These are phyloP conservation scores for Heterobasidion parviporum DNA, from an alignment of 1,284 basidiomycete species.

Conservation along the genomic window DNA sequence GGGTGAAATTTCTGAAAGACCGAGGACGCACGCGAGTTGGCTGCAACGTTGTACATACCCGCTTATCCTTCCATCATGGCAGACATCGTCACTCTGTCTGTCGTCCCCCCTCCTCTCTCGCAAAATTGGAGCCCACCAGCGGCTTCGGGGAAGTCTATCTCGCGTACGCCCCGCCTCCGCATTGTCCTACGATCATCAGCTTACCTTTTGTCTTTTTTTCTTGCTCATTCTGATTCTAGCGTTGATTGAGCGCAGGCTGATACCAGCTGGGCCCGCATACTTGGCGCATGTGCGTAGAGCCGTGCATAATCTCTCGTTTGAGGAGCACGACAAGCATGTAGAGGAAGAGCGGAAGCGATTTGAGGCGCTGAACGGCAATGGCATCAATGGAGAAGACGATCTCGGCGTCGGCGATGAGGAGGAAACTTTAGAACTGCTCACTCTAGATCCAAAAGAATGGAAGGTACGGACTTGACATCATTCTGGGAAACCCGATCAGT, in stretches of 20 bases:
- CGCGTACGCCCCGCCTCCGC: conserved; percentile 19
- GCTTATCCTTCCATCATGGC: conserved; percentile 20
- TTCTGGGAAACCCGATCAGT: neutral
- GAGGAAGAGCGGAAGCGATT: conserved; percentile 46
- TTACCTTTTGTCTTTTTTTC: conserved; percentile 3
- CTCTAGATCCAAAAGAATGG: conserved; percentile 95
- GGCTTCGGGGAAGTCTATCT: conserved; percentile 21
- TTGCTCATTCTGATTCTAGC: conserved; percentile 14
- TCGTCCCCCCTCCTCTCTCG: conserved; percentile 23
- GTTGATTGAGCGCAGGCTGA: conserved; percentile 37
- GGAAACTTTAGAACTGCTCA: conserved; percentile 68
- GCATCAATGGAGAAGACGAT: conserved; percentile 66
- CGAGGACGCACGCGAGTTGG: no score
- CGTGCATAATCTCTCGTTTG: conserved; percentile 71
- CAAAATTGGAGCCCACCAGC: conserved; percentile 19
- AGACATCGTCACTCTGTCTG: conserved; percentile 21
- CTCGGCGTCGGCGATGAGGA: conserved; percentile 90
- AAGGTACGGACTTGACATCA: conserved; percentile 51
- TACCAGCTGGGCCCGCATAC: conserved; percentile 83
- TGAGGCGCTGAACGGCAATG: conserved; percentile 45
- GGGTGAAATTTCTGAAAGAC: no score
- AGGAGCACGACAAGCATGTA: conserved; percentile 65
- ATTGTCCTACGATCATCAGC: neutral
- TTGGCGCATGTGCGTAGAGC: conserved; percentile 73
- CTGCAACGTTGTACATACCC: neutral